Percentiles rank a stretch among this genome's conserved stretches.
These are phyloP conservation scores for Helichrysum umbraculigerum DNA, from an alignment of 129 eudicot genomes.

Conservation along the genomic window DNA sequence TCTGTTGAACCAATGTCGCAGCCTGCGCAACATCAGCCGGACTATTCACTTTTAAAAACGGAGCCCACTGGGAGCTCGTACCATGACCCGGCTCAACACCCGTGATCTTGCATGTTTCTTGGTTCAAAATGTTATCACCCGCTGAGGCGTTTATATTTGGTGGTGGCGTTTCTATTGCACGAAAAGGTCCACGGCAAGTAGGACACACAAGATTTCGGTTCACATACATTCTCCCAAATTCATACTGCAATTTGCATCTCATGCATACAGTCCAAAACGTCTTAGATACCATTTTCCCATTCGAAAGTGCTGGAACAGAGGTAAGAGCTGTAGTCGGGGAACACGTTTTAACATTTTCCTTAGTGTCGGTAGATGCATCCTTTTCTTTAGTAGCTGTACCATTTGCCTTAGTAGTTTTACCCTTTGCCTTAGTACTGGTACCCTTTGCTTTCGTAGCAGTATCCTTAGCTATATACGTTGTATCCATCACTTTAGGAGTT, in stretches of 20 bases:
- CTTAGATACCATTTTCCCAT: constrained; percentile 17
- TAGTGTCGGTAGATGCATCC: neutral
- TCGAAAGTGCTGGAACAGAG: constrained; percentile 19
- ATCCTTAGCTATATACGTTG: neutral
- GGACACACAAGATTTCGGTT: constrained; percentile 77
- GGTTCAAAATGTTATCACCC: constrained; percentile 19
- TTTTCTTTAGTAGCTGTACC: neutral
- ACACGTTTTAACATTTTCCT: constrained; percentile 16
- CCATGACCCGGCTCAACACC: constrained; percentile 23
- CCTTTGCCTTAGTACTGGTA: neutral
- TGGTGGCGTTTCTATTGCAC: constrained; percentile 53
- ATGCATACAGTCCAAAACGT: constrained; percentile 86
- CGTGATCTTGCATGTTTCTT: constrained; percentile 18
- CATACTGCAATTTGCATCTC: constrained; percentile 84
- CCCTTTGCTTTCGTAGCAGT: neutral
- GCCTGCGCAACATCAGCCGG: constrained; percentile 56
- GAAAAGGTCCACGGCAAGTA: constrained; percentile 67
- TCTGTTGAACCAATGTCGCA: constrained; percentile 67
- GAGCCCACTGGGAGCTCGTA: constrained; percentile 54
- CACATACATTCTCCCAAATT: constrained; percentile 62
- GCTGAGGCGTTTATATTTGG: constrained; percentile 41
- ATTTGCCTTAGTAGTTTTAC: constrained; percentile 40
- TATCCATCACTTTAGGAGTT: neutral
- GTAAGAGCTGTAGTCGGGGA: neutral
- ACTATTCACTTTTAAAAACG: constrained; percentile 45